Base-by-base conservation (phyloP, 768 basidiomycete species). In the Xerocomus potaroensis region DNA sequence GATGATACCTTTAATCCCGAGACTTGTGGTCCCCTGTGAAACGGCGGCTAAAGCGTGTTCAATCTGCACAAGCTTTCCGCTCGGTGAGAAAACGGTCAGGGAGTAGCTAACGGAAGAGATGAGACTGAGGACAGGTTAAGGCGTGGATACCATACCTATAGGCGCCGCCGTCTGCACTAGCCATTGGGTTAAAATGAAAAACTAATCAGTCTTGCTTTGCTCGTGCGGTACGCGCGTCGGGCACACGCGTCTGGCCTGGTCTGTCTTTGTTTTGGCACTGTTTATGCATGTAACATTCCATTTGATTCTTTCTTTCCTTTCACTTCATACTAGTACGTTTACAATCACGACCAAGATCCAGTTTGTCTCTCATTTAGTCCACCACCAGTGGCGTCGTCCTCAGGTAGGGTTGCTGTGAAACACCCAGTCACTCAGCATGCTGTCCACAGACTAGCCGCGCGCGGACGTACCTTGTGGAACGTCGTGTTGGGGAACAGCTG, bases 21-120 rank as follows among this genome's bases (percentile, higher is more conserved):
- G 81, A 70, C 91, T 93, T 34, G 96, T 98, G 36, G 93, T 94
- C 49, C 95, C 95, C 58, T 89, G 87, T 19, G 89, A 81, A 48
- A 98, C 95, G 26, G 94, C 94, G 46, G 96, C 96, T 51, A 99
- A 76, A 37, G 96, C 96, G 72, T 99, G 96, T 74, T 99, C 96
- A 65, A 99, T 99, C 75, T 99, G 96, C 50, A 99, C 95, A 41
- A 99, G 81, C 78, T 93, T 96, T 55, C 95, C 95, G 59, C 93
- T 96, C 44, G 96, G 96, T 31, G 93, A 96, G 81, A 99, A 99
- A 60, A 96, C 95, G 12, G 96, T 99, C 53, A 99, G 81, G 56
- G 96, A 99, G 76, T 96, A 99, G 64, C 94, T 97, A 64, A 37
- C 43, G 37, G 37, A 43, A 36, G 31, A 43, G 22, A 38, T 64